Conservation (phyloP, 805 yeast genomes). For the Helenozyma baotianmanensis region DNA sequence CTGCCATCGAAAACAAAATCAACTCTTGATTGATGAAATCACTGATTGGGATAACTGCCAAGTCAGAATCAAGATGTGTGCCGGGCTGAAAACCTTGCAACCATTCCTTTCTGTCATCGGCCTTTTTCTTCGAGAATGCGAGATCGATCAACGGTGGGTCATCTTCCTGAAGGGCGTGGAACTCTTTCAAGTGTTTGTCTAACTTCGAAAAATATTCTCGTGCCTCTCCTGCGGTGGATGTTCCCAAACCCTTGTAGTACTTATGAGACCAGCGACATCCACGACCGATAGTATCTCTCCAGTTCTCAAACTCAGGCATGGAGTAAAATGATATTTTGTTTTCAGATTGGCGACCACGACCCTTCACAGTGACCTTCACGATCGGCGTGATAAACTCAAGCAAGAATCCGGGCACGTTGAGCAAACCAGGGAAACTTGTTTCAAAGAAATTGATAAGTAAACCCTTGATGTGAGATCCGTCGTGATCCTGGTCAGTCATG, state of each 20-base stretch:
- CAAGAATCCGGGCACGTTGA: constrained; percentile 86
- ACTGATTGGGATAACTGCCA: constrained; percentile 76
- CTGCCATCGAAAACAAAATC: constrained; percentile 94
- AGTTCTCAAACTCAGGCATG: constrained; percentile 91
- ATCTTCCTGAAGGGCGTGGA: constrained; percentile 73
- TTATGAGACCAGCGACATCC: constrained; percentile 82
- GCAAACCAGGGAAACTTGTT: constrained; percentile 87
- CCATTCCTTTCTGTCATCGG: constrained; percentile 98
- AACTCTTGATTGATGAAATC: constrained; percentile 94
- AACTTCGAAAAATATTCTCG: constrained; percentile 83
- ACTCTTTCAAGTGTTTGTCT: constrained; percentile 80
- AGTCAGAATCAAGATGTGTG: constrained; percentile 77
- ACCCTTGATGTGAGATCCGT: constrained; percentile 97
- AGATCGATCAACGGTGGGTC: constrained; percentile 79
- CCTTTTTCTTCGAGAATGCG: constrained; percentile 91
- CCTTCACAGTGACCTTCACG: constrained; percentile 74
- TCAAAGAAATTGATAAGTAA: constrained; percentile 89
- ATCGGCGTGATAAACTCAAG: constrained; percentile 95
- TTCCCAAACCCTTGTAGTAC: constrained; percentile 98
- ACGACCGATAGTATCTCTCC: constrained; percentile 84
- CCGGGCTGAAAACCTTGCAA: constrained; percentile 87
- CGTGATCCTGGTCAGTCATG: constrained; percentile 99
- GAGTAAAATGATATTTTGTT: constrained; percentile 73
- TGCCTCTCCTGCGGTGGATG: constrained; percentile 78
- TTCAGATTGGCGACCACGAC: constrained; percentile 49